Conservation (phyloP, 1,139 yeast species). For the Yamadazyma membranifaciens region DNA sequence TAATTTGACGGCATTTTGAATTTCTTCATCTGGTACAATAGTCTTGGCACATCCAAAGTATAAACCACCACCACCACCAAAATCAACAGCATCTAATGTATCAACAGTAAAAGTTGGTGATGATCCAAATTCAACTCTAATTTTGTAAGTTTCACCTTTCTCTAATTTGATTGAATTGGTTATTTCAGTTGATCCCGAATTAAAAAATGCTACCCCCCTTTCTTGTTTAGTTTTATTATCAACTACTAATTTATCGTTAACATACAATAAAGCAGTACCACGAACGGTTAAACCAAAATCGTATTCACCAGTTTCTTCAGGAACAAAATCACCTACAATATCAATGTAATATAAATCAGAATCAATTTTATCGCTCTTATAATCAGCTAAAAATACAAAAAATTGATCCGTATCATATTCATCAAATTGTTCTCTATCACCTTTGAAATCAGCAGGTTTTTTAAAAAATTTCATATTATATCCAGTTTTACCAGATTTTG, state of each 20-base stretch:
- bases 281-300: slow-evolving; percentile 47
- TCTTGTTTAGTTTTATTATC: slow-evolving; percentile 53
- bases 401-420: slow-evolving; percentile 29
- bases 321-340: slow-evolving; percentile 38
- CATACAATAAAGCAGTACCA: slow-evolving; percentile 51
- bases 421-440: slow-evolving; percentile 26
- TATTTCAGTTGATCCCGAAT: slow-evolving; percentile 48
- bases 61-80: slow-evolving; percentile 26
- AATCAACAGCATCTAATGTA: slow-evolving; percentile 10
- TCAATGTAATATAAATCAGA: slow-evolving; percentile 34
- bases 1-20: slow-evolving; percentile 20
- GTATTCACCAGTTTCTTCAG: slow-evolving; percentile 46
- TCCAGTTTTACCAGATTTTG: slow-evolving; percentile 13
- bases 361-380: slow-evolving; percentile 24
- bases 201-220: slow-evolving; percentile 43
- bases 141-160: slow-evolving; percentile 38
- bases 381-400: slow-evolving; percentile 44
- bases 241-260: slow-evolving; percentile 50
- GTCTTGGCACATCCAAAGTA: slow-evolving; percentile 22
- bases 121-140: slow-evolving; percentile 51
- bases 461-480: slow-evolving; percentile 14
- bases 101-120: slow-evolving; percentile 36
- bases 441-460: slow-evolving; percentile 10
- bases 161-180: slow-evolving; percentile 32
- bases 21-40: slow-evolving; percentile 20